A percentile compares a stretch with the other conserved stretches of the same genome.
These are phyloP conservation scores for Cytidiella melzeri DNA, from an alignment of 768 basidiomycete species.

Conservation along the genomic window DNA sequence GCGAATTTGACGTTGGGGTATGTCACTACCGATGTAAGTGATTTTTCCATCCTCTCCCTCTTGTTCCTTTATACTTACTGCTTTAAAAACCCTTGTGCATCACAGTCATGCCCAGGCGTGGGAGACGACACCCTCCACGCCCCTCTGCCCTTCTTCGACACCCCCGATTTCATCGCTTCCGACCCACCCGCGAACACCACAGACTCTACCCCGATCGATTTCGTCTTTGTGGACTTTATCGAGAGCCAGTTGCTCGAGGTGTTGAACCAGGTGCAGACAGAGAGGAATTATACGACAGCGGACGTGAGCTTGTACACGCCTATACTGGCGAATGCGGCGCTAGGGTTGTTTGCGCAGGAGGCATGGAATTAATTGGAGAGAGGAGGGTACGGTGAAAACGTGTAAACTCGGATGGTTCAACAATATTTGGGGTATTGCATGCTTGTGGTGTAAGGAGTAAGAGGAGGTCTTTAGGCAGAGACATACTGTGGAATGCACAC, in stretches of 20 bases:
- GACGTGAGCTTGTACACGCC: slow-evolving; percentile 55
- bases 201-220: slow-evolving; percentile 50
- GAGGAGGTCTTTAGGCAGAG: too few relatives aligned
- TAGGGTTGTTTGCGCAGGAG: slow-evolving; percentile 52
- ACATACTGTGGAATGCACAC: too few relatives aligned
- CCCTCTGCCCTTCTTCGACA: slow-evolving; percentile 48
- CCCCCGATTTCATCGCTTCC: slow-evolving; percentile 57
- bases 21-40: slow-evolving; percentile 61
- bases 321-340: slow-evolving; percentile 41
- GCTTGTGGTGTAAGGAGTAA: too few relatives aligned
- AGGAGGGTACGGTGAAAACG: too few relatives aligned
- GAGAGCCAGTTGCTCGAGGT: slow-evolving; percentile 41
- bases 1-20: slow-evolving; percentile 63
- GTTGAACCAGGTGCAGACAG: slow-evolving; percentile 50
- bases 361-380: slow-evolving; percentile 27
- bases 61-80: background rate
- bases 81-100: too few relatives aligned
- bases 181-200: slow-evolving; percentile 44
- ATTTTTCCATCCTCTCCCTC: background rate
- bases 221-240: slow-evolving; percentile 75
- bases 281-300: slow-evolving; percentile 39
- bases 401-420: too few relatives aligned
- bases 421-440: too few relatives aligned
- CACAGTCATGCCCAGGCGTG: slow-evolving; percentile 59
- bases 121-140: slow-evolving; percentile 70